Base-by-base conservation (phyloP, 345 rosid species). In the Camelina neglecta region DNA sequence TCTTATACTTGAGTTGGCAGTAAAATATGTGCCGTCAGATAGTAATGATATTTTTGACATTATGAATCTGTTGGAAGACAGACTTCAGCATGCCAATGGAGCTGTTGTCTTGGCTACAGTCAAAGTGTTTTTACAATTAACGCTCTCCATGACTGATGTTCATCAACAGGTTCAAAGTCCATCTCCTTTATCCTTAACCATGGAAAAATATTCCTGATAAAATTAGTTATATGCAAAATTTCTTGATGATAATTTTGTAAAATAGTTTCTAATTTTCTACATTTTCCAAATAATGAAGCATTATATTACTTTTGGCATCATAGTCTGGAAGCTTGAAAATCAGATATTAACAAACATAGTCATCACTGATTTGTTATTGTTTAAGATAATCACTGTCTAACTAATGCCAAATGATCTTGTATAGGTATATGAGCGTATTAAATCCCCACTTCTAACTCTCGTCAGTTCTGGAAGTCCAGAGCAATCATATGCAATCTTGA, bases 401-500 rank as follows among this genome's bases (percentile, higher is more conserved):
- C 70, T 76, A 16, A 68, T 72, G 11, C 18, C 59, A 64, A 59
- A 71, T 20, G 53, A 59, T 78, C 59, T 73, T 75, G 62, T 81
- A 26, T 75, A 94, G 99, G 99, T 95, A 15, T 95, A 95, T 76
- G 97, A 95, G 80, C 97, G 98, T 69, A 92, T 95, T 73, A 95
- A 95, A 90, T 96, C 97, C 74, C 99, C 97, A 35, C 81, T 92
- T 84, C 84, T 95, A 72, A 95, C 99, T 58, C 86, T 92, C 54
- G 97, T 95, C 79, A 92, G 97, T 86, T 95, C 99, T 20, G 99
- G 99, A 82, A 95, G 96, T 83, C 97, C 99, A 20, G 99, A 95
- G 82, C 97, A 95, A 75, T 90, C 99, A 13, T 95, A 92, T 69
- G 99, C 99, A 61, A 93, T 95, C 80, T 79, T 95, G 79, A 89